These are phyloP conservation scores for Cryphonectria carpinicola DNA, from an alignment of 2,329 filamentous ascomycete species.

Conservation along the genomic window DNA sequence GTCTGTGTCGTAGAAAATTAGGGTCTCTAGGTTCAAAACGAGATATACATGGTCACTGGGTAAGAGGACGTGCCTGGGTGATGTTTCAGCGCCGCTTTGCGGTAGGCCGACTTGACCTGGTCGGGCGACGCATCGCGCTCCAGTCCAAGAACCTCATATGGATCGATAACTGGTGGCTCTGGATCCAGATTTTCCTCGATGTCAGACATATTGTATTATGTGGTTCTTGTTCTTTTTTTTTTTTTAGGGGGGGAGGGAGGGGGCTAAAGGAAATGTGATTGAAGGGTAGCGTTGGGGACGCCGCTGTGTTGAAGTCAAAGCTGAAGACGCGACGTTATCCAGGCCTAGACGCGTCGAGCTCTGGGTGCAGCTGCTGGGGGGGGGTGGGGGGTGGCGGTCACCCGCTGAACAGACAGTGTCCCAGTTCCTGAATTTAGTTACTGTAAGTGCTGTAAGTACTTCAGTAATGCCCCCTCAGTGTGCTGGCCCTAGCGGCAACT, in stretches of 20 bases:
- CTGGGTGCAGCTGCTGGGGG: too few relatives aligned
- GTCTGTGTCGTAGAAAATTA: slow-evolving; percentile 54
- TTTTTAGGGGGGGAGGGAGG: not conserved
- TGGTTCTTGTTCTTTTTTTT: slow-evolving; percentile 1
- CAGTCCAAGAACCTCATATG: slow-evolving; percentile 80
- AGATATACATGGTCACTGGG: not conserved
- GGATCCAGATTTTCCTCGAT: slow-evolving; percentile 57
- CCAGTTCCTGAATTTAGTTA: not conserved
- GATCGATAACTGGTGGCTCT: slow-evolving; percentile 68
- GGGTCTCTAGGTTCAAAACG: not conserved
- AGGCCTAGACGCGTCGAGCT: slow-evolving; percentile 3
- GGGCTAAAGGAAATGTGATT: not conserved
- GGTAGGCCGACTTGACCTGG: slow-evolving; percentile 88
- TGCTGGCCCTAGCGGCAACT: not conserved
- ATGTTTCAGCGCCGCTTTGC: slow-evolving; percentile 83
- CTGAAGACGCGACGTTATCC: slow-evolving; percentile 17
- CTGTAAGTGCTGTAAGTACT: too few relatives aligned
- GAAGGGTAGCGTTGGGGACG: not conserved
- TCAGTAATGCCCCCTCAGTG: not conserved
- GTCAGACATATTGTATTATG: slow-evolving; percentile 46
- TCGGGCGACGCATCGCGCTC: slow-evolving; percentile 72
- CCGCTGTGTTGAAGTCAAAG: not conserved
- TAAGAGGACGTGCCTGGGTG: slow-evolving; percentile 68
- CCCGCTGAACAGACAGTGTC: not conserved
- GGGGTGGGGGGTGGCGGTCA: not conserved